Base-by-base conservation (phyloP, 1,284 basidiomycete species). In the Naganishia albida region DNA sequence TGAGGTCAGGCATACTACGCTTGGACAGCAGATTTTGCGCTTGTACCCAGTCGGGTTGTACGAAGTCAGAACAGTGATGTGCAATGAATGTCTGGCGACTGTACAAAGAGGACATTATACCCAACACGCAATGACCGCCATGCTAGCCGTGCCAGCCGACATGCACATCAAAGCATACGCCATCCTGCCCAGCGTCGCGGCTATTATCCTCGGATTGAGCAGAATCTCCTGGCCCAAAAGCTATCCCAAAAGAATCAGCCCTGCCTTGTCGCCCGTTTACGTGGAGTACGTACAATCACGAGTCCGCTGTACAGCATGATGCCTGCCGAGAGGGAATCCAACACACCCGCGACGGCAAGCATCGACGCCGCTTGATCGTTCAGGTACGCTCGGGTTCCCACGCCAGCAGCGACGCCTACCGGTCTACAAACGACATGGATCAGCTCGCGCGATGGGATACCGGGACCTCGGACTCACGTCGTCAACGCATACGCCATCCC, bases 191-290 rank as follows among this genome's bases (percentile, higher is more conserved):
- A 85, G 85, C 25, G 86, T 85, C 20, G 83, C 85, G 55, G 83
- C 82, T 75, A 88, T 85, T 88, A 93, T 92, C 62, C 88, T 84
- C 65, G 86, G 85, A 81, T 86, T 92, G 78, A 94, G 91, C 54
- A 95, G 75, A 79, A 96, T 93, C 73, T 95, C 93, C 75, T 95
- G 93, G 0, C 91, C 93, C 54, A 96, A 83, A 1, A 95, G 83
- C 86, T 94, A 91, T 30, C 13, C 12, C 23, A 20, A 23, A 10
- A 26, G 25, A n/a, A 93, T 91, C 38, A 93, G 81, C 55, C 13
- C 25, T 26, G 25, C 3, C 34, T 34, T 34, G 34, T 34, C 2
- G 39, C 15, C 25, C 16, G 15, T 3, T 26, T 3, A 26, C 15
- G 49, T 13, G 25, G 23, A 16, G 30, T 51, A 26, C 23, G 30